These are phyloP conservation scores for Fusarium chaquense DNA, from an alignment of 2,329 filamentous ascomycete genomes.

Conservation along the genomic window DNA sequence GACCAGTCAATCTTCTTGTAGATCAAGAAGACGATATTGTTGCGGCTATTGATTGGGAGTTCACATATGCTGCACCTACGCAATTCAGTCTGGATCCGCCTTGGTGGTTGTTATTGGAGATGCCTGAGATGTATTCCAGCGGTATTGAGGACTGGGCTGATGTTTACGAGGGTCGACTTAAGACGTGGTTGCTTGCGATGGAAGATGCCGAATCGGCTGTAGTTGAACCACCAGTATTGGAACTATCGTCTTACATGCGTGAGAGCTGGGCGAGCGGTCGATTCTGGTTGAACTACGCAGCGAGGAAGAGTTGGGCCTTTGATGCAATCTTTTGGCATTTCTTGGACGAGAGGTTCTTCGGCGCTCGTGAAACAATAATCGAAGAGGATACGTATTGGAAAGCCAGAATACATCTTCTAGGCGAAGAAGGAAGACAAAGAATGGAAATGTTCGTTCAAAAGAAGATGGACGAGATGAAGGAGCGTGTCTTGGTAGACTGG, in stretches of 20 bases:
- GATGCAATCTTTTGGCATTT: not conserved
- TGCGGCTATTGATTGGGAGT: not conserved
- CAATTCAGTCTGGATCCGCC: not conserved
- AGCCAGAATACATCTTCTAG: not conserved
- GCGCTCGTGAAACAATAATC: fast-evolving
- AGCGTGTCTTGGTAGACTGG: not conserved
- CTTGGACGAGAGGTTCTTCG: not conserved
- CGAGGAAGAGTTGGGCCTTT: not conserved
- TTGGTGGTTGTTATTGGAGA: not conserved
- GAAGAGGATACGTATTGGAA: not conserved
- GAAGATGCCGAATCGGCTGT: not conserved
- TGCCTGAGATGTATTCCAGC: fast-evolving
- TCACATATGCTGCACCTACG: not conserved
- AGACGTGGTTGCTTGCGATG: not conserved
- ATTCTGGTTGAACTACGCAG: not conserved
- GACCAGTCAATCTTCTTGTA: not conserved
- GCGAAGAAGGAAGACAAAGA: fast-evolving
- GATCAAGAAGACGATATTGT: not conserved
- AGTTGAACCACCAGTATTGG: fast-evolving
- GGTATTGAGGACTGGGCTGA: not conserved
- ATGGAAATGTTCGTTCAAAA: not conserved
- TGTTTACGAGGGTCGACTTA: fast-evolving
- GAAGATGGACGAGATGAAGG: not conserved
- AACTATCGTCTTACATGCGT: not conserved
- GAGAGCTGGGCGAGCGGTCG: not conserved